These are phyloP conservation scores for Leptographium radiaticola DNA, from an alignment of 2,329 filamentous ascomycete species.

Conservation along the genomic window DNA sequence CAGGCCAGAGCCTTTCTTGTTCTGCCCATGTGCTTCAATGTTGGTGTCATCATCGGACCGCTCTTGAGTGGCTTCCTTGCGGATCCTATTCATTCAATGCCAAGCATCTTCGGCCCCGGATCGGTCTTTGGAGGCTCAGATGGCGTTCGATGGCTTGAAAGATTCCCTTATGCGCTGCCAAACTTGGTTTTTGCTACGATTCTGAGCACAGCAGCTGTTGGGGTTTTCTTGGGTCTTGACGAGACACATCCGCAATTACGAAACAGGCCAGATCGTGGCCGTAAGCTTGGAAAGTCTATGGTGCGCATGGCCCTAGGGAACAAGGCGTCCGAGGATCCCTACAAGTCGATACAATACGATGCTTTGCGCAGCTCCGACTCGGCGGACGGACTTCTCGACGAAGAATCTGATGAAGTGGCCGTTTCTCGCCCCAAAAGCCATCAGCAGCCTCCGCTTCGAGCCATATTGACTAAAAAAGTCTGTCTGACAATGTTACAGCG, in stretches of 20 bases:
- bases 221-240: background rate
- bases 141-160: background rate
- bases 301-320: background rate
- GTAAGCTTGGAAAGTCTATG: background rate
- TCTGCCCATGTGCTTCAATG: slow-evolving; percentile 2
- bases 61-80: background rate
- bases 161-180: background rate
- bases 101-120: background rate
- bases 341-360: background rate
- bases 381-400: background rate
- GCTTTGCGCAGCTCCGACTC: background rate
- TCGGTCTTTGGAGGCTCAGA: background rate
- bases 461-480: background rate
- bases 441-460: background rate
- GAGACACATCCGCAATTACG: slow-evolving; percentile 1
- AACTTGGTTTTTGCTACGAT: background rate
- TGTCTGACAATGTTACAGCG: background rate
- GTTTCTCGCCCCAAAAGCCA: background rate
- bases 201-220: background rate
- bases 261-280: background rate
- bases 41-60: slow-evolving; percentile 1
- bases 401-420: background rate
- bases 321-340: background rate
- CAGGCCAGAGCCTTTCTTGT: background rate
- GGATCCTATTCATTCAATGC: background rate